Conservation (phyloP, 2,329 filamentous ascomycete genomes). For the Fusarium guadeloupense region DNA sequence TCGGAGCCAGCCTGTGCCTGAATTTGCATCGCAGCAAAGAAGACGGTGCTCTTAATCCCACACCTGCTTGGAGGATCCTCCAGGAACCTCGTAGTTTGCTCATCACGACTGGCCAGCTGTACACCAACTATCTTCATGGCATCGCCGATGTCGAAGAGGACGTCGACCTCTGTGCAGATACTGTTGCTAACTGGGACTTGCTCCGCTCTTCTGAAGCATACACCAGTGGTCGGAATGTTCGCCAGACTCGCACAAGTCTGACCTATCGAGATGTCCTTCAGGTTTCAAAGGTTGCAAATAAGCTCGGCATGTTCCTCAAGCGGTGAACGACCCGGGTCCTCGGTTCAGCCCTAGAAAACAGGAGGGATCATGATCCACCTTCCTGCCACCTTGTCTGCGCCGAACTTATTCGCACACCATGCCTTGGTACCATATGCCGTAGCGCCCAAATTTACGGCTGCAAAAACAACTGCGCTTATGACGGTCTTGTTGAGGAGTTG, state of each 20-base stretch:
- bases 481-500: constrained; percentile 76
- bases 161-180: constrained; percentile 66
- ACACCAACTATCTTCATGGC: constrained; percentile 77
- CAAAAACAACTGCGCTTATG: constrained; percentile 75
- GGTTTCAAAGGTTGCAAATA: constrained; percentile 77
- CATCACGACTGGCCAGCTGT: constrained; percentile 74
- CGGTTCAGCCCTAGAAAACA: constrained; percentile 59
- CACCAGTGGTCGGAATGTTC: constrained; percentile 62
- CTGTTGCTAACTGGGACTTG: constrained; percentile 77
- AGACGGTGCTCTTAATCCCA: constrained; percentile 64
- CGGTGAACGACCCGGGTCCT: constrained; percentile 45
- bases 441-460: constrained; percentile 79
- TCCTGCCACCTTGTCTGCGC: constrained; percentile 65
- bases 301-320: constrained; percentile 63
- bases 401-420: constrained; percentile 85
- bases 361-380: constrained; percentile 82
- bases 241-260: constrained; percentile 73
- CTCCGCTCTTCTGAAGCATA: constrained; percentile 61
- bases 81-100: constrained; percentile 87
- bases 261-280: constrained; percentile 89
- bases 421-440: constrained; percentile 80
- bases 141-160: constrained; percentile 75
- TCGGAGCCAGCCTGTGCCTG: constrained; percentile 80
- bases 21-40: constrained; percentile 75
- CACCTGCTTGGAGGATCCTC: constrained; percentile 68